Base-by-base conservation (phyloP, 1,284 basidiomycete species). In the Trichosporon asahii region DNA sequence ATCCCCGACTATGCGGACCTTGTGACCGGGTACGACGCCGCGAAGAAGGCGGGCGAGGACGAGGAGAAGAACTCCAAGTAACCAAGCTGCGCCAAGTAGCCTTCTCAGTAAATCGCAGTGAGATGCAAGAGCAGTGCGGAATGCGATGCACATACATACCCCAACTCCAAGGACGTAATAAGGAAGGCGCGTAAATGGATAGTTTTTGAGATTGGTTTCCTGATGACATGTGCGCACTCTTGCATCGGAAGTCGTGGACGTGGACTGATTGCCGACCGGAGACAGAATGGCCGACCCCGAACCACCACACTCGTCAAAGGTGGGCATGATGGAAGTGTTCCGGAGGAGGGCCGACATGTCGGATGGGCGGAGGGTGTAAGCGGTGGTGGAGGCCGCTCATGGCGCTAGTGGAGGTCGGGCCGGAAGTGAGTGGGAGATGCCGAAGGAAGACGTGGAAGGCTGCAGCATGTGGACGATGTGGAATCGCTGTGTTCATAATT, bases 1-100 rank as follows among this genome's bases (percentile, higher is more conserved):
- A 68, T 71, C 27, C 70, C 70, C 57, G 67, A 71, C 29, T 71
- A 71, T 65, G 9, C n/a, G 9, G 18, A 40, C 53, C 35, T 68
- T 29, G 66, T 66, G 8, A 21, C 33, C 8, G 27, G 37, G 55
- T 69, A 66, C 55, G 23, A 60, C 18, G 66, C 57, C 2, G 46
- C 46, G 15, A 53, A 53, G 46, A 53, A 25, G 46, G 23, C 21
- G 4, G 46, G 46, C 5, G 46, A 11, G 8, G 46, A 18, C 8
- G 46, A 21, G 44, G 35, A 12, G 6, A 37, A 37, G 35, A 12
- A 7, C 11, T n/a, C 11, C 46, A 53, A 53, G 21, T 53, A 53
- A 15, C 18, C n/a, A 31, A 31, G n/a, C n/a, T 46, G 3, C 2
- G 31, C 31, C 31, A 31, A 8, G n/a, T 18, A 46, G 44, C 4